phyloP scores from a whole-genome alignment of 2,329 filamentous ascomycete species.

The Aquanectria penicillioides region DNA sequence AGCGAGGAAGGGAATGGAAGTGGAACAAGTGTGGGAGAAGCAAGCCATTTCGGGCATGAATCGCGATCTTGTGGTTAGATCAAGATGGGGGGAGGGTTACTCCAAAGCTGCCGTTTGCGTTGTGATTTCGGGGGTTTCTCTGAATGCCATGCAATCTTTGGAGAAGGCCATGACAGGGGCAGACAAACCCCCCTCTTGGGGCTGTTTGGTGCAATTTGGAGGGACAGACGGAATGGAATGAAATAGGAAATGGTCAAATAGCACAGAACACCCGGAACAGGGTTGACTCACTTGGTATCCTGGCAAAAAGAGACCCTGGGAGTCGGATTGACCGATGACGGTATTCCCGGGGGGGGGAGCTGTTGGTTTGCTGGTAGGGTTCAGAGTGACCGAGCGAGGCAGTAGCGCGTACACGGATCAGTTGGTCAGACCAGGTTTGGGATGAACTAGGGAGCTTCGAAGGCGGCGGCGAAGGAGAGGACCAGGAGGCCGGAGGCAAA shows the following conservation, averaged over 20 bases:
- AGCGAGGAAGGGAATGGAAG: conserved; percentile 5
- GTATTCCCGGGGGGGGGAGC: conserved; percentile 18
- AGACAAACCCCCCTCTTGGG: background rate
- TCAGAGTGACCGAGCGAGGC: conserved; percentile 5
- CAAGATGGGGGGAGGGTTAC: background rate
- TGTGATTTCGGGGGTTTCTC: background rate
- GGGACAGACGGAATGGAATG: background rate
- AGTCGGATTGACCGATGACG: conserved; percentile 24
- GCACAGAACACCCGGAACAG: background rate
- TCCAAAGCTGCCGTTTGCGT: conserved; percentile 3
- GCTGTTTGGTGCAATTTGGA: background rate
- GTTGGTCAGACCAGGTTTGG: conserved; percentile 1
- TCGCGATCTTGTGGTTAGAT: background rate
- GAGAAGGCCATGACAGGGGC: background rate
- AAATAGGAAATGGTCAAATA: background rate
- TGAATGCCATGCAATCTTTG: background rate
- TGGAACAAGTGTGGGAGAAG: too few species aligned
- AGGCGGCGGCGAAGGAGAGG: conserved; percentile 8
- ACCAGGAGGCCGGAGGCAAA: background rate
- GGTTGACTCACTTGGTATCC: conserved; percentile 23
- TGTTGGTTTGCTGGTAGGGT: conserved; percentile 5
- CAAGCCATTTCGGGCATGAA: background rate
- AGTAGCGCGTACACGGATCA: conserved; percentile 16
- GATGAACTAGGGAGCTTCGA: background rate
- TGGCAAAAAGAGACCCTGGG: conserved; percentile 9